Conservation (phyloP, 176 grass and related monocot species). For the Cenchrus fungigraminus region DNA sequence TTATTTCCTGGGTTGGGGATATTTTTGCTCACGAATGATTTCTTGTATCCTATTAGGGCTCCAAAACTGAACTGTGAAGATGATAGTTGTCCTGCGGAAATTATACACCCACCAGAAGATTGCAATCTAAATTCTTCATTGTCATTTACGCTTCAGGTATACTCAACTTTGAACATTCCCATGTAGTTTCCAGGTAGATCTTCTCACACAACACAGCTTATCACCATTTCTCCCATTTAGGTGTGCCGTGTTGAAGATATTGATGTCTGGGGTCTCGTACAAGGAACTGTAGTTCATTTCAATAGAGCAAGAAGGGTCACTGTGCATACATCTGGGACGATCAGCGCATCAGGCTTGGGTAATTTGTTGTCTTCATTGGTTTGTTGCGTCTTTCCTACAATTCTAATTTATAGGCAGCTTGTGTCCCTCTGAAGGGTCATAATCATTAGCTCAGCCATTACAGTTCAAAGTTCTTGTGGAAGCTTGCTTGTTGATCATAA, state of each 20-base stretch:
- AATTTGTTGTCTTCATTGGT: conserved; percentile 40
- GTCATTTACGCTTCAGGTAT: conserved; percentile 96
- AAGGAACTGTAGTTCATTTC: conserved; percentile 98
- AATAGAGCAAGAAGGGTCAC: conserved; percentile 81
- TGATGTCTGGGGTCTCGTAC: conserved; percentile 85
- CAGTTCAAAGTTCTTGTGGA: background rate
- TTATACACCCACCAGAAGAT: conserved; percentile 97
- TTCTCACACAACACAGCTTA: conserved; percentile 14
- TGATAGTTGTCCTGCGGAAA: conserved; percentile 82
- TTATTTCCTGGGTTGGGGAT: conserved; percentile 12
- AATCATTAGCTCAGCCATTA: background rate
- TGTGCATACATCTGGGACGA: conserved; percentile 81
- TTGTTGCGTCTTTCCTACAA: conserved; percentile 6
- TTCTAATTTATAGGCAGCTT: background rate
- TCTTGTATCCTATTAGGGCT: conserved; percentile 66
- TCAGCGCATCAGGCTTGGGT: conserved; percentile 86
- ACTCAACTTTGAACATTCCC: conserved; percentile 24
- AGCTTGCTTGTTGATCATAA: background rate
- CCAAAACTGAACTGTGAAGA: conserved; percentile 93
- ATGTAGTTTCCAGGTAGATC: background rate
- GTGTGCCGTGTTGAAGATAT: conserved; percentile 99
- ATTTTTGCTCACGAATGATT: conserved; percentile 25
- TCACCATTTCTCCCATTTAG: conserved; percentile 46
- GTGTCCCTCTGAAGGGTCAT: background rate
- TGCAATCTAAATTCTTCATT: conserved; percentile 98